These are phyloP conservation scores for Trichophyton equinum DNA, from an alignment of 2,329 filamentous ascomycete genomes.

Conservation along the genomic window DNA sequence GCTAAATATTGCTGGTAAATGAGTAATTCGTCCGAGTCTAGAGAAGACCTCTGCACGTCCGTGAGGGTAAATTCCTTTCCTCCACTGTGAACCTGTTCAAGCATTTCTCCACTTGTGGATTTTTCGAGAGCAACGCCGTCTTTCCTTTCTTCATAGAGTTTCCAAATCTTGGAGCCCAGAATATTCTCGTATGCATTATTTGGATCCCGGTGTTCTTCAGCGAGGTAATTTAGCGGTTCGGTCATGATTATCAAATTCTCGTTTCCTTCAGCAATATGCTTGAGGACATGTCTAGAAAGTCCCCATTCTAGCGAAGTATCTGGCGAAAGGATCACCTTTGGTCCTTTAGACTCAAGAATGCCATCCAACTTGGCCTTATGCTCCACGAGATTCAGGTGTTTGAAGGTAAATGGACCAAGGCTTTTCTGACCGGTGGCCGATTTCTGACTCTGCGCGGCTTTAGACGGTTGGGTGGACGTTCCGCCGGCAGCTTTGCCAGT, in stretches of 20 bases:
- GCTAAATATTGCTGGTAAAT: conserved; percentile 89
- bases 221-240: conserved; percentile 42
- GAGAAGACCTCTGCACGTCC: conserved; percentile 49
- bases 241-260: conserved; percentile 81
- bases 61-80: conserved; percentile 50
- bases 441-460: conserved; percentile 23
- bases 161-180: conserved; percentile 65
- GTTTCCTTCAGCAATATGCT: conserved; percentile 58
- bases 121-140: conserved; percentile 52
- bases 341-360: conserved; percentile 43
- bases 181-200: conserved; percentile 35
- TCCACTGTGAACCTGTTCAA: conserved; percentile 55
- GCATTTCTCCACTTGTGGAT: conserved; percentile 41
- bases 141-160: conserved; percentile 59
- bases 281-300: conserved; percentile 71
- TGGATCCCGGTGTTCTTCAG: conserved; percentile 17
- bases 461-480: conserved; percentile 32
- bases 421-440: conserved; percentile 28
- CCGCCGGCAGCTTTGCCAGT: conserved; percentile 28
- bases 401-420: conserved; percentile 77
- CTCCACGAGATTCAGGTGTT: conserved; percentile 70
- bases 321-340: conserved; percentile 75
- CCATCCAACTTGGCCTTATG: conserved; percentile 66
- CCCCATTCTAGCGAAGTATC: conserved; percentile 90
- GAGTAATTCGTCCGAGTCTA: conserved; percentile 63